Evolutionary conservation across 805 yeast species (phyloP).

Genomic region (Kuraishia hungarica): DNA sequence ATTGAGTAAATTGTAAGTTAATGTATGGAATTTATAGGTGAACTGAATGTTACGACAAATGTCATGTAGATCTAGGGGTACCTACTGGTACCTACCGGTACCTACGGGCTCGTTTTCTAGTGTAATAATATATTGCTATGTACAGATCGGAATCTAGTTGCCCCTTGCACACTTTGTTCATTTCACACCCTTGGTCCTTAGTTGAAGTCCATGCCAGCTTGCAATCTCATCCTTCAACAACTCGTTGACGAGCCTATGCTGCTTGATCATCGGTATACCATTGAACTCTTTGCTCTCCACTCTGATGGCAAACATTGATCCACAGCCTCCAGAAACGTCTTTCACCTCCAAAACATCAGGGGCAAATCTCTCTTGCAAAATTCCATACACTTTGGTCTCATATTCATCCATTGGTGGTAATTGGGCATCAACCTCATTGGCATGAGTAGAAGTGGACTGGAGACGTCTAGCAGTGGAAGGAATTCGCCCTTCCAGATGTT

Average conservation of each 20-base stretch:
- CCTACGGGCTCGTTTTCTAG: too few species aligned
- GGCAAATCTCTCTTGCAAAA: conserved; percentile 42
- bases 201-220: conserved; percentile 92
- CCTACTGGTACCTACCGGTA: too few species aligned
- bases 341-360: conserved; percentile 61
- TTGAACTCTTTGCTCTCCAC: conserved; percentile 68
- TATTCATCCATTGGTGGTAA: conserved; percentile 36
- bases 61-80: too few species aligned
- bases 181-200: conserved; percentile 55
- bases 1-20: conserved; percentile 1
- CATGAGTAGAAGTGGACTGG: neutral
- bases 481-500: too few species aligned
- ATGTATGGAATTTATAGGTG: conserved; percentile 1
- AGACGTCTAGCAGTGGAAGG: neutral
- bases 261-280: conserved; percentile 80
- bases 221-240: conserved; percentile 75
- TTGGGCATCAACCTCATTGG: neutral
- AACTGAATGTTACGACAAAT: too few species aligned
- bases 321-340: conserved; percentile 94
- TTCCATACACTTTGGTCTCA: conserved; percentile 54
- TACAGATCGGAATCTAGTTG: too few species aligned
- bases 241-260: conserved; percentile 83
- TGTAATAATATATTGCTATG: neutral
- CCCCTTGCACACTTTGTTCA: neutral
- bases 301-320: conserved; percentile 91